phyloP scores from a whole-genome alignment of 805 yeast genomes.

The Henningerozyma blattae region DNA sequence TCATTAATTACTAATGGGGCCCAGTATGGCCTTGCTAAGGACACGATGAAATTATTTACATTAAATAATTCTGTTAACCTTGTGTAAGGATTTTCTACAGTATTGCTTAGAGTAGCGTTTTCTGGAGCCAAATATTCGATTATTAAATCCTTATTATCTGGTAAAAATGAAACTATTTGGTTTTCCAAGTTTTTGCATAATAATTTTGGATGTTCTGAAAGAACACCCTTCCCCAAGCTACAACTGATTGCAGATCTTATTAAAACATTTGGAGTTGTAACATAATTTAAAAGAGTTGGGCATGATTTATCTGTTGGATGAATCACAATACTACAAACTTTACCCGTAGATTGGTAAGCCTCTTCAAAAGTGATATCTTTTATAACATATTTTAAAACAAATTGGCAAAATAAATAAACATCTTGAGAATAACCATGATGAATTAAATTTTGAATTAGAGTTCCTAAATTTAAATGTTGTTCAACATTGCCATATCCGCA shows the following conservation, averaged over 20 bases:
- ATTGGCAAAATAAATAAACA: constrained; percentile 63
- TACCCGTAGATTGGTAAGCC: constrained; percentile 68
- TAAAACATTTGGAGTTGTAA: constrained; percentile 86
- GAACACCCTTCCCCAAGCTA: constrained; percentile 62
- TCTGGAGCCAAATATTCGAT: constrained; percentile 33
- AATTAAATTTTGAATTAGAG: constrained; percentile 62
- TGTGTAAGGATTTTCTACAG: constrained; percentile 64
- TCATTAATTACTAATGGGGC: constrained; percentile 84
- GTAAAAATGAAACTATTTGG: constrained; percentile 44
- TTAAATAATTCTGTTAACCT: constrained; percentile 85
- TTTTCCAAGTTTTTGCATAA: constrained; percentile 54
- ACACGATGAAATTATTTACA: constrained; percentile 85
- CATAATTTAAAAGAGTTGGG: constrained; percentile 70
- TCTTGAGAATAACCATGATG: constrained; percentile 82
- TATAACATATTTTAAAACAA: constrained; percentile 52
- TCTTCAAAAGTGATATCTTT: constrained; percentile 90
- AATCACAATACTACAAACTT: constrained; percentile 71
- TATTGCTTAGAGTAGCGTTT: constrained; percentile 30
- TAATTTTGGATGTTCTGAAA: constrained; percentile 41
- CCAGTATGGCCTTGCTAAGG: constrained; percentile 85
- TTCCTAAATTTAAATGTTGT: constrained; percentile 34
- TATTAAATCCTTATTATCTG: constrained; percentile 22
- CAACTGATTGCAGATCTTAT: constrained; percentile 87
- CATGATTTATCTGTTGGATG: constrained; percentile 55
- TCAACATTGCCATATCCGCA: constrained; percentile 28